Base-by-base conservation (phyloP, 176 grass and related monocot genomes). In the Neostapfia colusana region DNA sequence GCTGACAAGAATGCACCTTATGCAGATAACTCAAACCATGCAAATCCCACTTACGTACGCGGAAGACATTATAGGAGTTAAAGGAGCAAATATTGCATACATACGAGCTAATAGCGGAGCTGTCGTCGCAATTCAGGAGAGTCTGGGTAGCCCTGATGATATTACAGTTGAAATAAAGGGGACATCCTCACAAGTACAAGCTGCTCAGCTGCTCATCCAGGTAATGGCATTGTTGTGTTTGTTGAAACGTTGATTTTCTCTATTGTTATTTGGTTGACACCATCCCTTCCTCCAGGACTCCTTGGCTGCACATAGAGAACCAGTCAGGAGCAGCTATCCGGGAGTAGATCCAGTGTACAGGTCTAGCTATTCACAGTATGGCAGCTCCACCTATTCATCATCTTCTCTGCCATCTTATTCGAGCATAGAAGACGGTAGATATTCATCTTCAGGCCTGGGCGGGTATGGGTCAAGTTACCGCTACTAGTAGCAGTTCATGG, bases 81-180 rank as follows among this genome's bases (percentile, higher is more conserved):
- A 88, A 82, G 95, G 95, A 82, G 87, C 87, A 67, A 99, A 99
- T 59, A 95, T 99, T 79, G 83, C 87, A 11, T 99, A 95, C 78
- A 99, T 99, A 65, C 85, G 95, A 41, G 89, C 87, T 45, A 88
- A 79, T 67, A 99, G 91, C 77, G 95, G 95, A 14, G 89, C 95
- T 26, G 76, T 91, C 17, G 86, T 99, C 45, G 95, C 91, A 61
- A 88, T 99, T 77, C 85, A 99, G 83, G 95, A 99, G 85, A 92
- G 82, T 70, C 59, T 90, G 41, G 95, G 80, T 71, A 80, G 81
- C 63, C 73, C 88, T 78, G 95, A 99, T 82, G 91, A 95, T 83
- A 95, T 99, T 79, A 99, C 95, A 76, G 89, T 99, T 83, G 95
- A 99, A 88, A 95, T 99, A 67, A 99, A 95, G 86, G 95, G 95